Base-by-base conservation (phyloP, 2,329 filamentous ascomycete species). In the Aureobasidium sp. region DNA sequence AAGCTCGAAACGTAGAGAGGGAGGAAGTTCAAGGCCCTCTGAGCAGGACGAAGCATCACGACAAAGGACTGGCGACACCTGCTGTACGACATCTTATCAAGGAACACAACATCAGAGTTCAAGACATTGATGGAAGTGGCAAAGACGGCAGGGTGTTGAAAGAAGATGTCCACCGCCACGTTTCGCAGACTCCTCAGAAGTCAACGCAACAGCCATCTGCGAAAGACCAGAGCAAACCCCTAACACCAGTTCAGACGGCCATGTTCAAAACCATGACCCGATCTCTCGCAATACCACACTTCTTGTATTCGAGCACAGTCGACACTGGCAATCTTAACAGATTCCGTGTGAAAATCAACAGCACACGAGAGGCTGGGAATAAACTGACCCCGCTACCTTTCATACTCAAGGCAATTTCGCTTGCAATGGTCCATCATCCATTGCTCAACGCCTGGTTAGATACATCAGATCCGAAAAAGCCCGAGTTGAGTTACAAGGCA, bases 251-350 rank as follows among this genome's bases (percentile, higher is more conserved):
- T 14, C 93, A 97, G 76, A 81, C 84, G 41, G 88, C 91, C 71
- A 99, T 99, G 94, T 97, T 96, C 85, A 97, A 95, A 78, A 83
- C 86, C 63, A 99, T 99, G 94, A 97, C 93, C 14, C 86, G 86
- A 62, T 97, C 93, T 2, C 82, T 99, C 65, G 84, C 77, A 55
- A 97, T 97, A 68, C 94, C 94, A 0, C 94, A 97, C 76, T 97
- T 99, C 76, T 84, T 97, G 64, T 99, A 96, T 77, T 88, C 91
- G 42, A 91, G 96, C 75, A 90, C 93, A 71, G 80, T 96, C 54
- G 89, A 95, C 76, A 87, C 97, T 73, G 87, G 88, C 47, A 79
- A 82, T 42, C 82, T 99, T 5, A 85, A 85, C 62, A 76, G 82
- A 53, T 81, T 97, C 58, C 89, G 94, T 50, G 79, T 80, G 64